Base-by-base conservation (phyloP, 2,329 filamentous ascomycete genomes). In the Coleophoma crateriformis region DNA sequence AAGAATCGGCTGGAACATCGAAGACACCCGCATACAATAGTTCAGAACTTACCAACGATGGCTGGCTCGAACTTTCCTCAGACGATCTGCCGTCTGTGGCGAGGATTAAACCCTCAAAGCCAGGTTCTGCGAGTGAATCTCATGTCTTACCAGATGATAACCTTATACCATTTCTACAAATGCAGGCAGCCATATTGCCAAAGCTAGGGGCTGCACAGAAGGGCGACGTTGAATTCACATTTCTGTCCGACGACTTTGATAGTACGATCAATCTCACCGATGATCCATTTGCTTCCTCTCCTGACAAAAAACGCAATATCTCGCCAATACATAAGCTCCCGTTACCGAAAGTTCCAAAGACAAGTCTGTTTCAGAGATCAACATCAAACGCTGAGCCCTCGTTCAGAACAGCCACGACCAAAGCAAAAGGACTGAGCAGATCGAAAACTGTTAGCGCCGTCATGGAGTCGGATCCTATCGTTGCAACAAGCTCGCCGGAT, bases 191-290 rank as follows among this genome's bases (percentile, higher is more conserved):
- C 33, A 12, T 42, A 33, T 14, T 39, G 39, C 45, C 44, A 61
- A 41, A 44, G 46, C 40, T 37, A 3, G 17, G 12, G 22, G 5
- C 39, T 6, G 39, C 39, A 19, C 17, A 11, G 17, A 41, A 20
- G 22, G 17, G 39, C 7, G 39, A 22, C 14, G 19, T 17, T 20
- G 62, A 61, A 27, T 63, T 67, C 22, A 51, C 67, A n/a, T 67
- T 67, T 46, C 53, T 68, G 11, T 68, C 66, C 0, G 67, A 71
- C 44, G 72, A 75, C 40, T 73, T 72, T 45, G 70, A 75, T 39
- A 66, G 63, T 7, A 72, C 67, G 1, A 61, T 67, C 4, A 66
- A 70, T 8, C 50, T 72, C 2, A 66, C 68, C 7, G 63, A 65
- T 48, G 63, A 65, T 48, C 52, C 61, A 44, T 46, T 38, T 54